A percentile compares a stretch with the other conserved stretches of the same genome.
These are phyloP conservation scores for Psophocarpus tetragonolobus DNA, from an alignment of 306 rosid genomes.

Conservation along the genomic window DNA sequence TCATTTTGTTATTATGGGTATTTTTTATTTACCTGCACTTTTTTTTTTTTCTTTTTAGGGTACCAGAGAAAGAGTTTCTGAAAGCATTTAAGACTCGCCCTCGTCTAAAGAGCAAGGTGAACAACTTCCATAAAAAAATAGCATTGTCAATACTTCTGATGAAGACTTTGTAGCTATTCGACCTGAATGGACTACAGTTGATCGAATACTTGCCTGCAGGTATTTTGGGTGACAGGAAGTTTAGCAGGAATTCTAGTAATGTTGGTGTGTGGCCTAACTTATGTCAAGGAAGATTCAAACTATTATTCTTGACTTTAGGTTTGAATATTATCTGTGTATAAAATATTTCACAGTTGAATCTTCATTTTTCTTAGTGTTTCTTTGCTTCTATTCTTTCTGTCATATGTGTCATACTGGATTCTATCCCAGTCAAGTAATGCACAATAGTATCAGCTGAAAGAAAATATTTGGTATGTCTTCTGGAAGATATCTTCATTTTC, in stretches of 20 bases:
- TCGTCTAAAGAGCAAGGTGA: conserved; percentile 81
- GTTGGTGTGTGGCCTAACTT: not conserved
- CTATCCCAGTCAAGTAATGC: no score
- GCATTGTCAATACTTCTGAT: conserved; percentile 62
- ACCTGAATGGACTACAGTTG: conserved; percentile 98
- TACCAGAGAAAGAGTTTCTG: conserved; percentile 89
- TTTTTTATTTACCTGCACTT: conserved; percentile 32
- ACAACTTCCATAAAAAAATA: conserved; percentile 84
- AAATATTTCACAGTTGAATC: no score
- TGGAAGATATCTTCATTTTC: conserved; percentile 17
- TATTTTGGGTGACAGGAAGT: conserved; percentile 33
- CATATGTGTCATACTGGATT: no score
- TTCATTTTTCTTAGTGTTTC: no score
- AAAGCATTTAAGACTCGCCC: conserved; percentile 91
- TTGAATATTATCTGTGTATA: not conserved
- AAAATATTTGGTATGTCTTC: not conserved
- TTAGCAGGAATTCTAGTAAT: conserved; percentile 19
- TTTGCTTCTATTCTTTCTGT: no score
- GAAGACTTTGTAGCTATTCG: conserved; percentile 96
- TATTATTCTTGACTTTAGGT: conserved; percentile 13
- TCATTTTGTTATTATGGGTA: conserved; percentile 29
- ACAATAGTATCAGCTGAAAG: not conserved
- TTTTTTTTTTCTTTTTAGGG: conserved; percentile 62
- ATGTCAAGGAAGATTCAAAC: conserved; percentile 18
- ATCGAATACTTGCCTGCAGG: conserved; percentile 96